Base-by-base conservation (phyloP, 1,284 basidiomycete species). In the Sanghuangporus baumii region DNA sequence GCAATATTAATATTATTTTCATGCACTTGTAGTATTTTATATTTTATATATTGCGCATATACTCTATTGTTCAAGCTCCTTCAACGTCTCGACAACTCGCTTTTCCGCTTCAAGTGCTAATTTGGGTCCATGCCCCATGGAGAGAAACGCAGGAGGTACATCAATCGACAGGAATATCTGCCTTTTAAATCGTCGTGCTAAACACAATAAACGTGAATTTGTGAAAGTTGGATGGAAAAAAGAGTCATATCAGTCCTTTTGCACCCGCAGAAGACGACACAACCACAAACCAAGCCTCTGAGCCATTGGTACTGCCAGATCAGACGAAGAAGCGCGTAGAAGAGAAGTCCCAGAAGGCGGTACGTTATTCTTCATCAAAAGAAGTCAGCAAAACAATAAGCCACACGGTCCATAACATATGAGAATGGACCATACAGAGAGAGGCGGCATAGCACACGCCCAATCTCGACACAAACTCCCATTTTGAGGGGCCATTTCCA, bases 381-480 rank as follows among this genome's bases (percentile, higher is more conserved):
- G 9, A 63, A 59, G 23, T 46, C 67, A 68, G 20, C 63, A 67
- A 4, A 66, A 66, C 3, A 60, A 57, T 56, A 8, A 38, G 6
- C 34, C 40, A n/a, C 41, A 34, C 48, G 16, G 36, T 67, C 59
- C 67, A 66, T 55, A 48, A 43, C 41, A 54, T 12, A 61, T 59
- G 43, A 41, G 18, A 31, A 23, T 12, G 57, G 61, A 57, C 69
- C 79, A 70, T 70, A 81, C 79, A 57, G 77, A 74, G 63, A 71
- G 69, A 12, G 77, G 69, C 11, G 92, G 91, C 90, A 94, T 93
- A 40, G 88, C 91, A 67, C 88, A 91, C 8, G 88, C 88, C 92
- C 92, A 94, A 68, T 94, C 92, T 62, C 76, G 81, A 66, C 85
- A 85, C 51, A 94, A 74, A 52, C 72, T 77, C 46, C 88, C 90